Conservation (phyloP, 1,284 basidiomycete genomes). For the Ustilago nuda region DNA sequence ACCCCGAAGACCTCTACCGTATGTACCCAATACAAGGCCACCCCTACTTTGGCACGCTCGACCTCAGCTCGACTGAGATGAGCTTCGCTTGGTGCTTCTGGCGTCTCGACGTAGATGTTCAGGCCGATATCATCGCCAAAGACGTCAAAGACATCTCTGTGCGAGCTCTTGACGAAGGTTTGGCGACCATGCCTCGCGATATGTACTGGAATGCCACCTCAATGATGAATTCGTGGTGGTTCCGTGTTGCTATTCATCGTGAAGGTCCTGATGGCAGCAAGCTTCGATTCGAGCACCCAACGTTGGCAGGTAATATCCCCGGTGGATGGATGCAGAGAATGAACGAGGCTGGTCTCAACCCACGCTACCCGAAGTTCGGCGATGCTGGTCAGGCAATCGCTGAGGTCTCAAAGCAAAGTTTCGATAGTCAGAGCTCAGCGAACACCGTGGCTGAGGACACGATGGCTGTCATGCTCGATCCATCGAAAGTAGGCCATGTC, state of each 20-base stretch:
- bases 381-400: constrained; percentile 10
- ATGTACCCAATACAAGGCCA: constrained; percentile 65
- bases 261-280: constrained; percentile 53
- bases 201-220: constrained; percentile 73
- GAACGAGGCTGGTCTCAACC: constrained; percentile 73
- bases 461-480: constrained; percentile 60
- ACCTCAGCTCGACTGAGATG: constrained; percentile 74
- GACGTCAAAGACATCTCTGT: constrained; percentile 73
- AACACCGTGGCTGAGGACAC: constrained; percentile 16
- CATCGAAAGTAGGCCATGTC: constrained; percentile 69
- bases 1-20: constrained; percentile 75
- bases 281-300: constrained; percentile 76
- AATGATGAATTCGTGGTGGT: constrained; percentile 77
- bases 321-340: constrained; percentile 78
- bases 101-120: constrained; percentile 71
- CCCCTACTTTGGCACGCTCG: constrained; percentile 70
- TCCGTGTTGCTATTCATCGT: constrained; percentile 74
- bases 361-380: constrained; percentile 70
- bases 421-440: not conserved
- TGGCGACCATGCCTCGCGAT: constrained; percentile 73
- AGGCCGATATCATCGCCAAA: constrained; percentile 69
- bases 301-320: constrained; percentile 73
- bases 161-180: constrained; percentile 75
- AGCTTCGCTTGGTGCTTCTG: constrained; percentile 79
- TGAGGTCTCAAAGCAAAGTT: not conserved